Evolutionary conservation across 1,139 yeast species (phyloP).

Genomic region (Yamadazyma triangularis): DNA sequence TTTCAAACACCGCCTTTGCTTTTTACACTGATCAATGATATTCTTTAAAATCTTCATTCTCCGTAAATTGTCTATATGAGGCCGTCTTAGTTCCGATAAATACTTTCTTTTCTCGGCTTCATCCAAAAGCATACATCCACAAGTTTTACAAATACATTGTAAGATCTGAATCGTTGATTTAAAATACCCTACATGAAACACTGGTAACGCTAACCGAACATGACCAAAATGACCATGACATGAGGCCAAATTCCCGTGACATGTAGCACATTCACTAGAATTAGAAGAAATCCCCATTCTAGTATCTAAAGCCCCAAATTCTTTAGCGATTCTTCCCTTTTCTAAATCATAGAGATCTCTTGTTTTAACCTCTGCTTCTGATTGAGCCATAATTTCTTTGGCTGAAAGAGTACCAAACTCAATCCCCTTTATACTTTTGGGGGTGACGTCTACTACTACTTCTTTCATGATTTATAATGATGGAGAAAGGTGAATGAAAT

Average conservation of each 20-base stretch:
- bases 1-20: slow-evolving; percentile 82
- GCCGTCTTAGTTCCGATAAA: slow-evolving; percentile 73
- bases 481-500: no score
- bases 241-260: slow-evolving; percentile 87
- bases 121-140: slow-evolving; percentile 74
- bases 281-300: slow-evolving; percentile 93
- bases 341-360: slow-evolving; percentile 87
- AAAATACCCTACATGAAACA: slow-evolving; percentile 96
- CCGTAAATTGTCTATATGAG: slow-evolving; percentile 85
- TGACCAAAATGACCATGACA: slow-evolving; percentile 99
- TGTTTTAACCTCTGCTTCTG: slow-evolving; percentile 90
- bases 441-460: slow-evolving; percentile 76
- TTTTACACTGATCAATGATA: slow-evolving; percentile 87
- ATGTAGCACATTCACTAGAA: slow-evolving; percentile 77
- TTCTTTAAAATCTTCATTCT: slow-evolving; percentile 85
- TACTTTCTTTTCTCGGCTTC: slow-evolving; percentile 69
- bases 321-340: slow-evolving; percentile 76
- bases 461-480: no score
- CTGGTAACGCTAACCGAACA: slow-evolving; percentile 87
- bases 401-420: slow-evolving; percentile 92
- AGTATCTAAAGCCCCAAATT: slow-evolving; percentile 85
- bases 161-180: slow-evolving; percentile 84
- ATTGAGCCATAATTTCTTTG: slow-evolving; percentile 85
- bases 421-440: slow-evolving; percentile 84
- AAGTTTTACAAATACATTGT: slow-evolving; percentile 88